These are phyloP conservation scores for Steccherinum ochraceum DNA, from an alignment of 768 basidiomycete genomes.

Conservation along the genomic window DNA sequence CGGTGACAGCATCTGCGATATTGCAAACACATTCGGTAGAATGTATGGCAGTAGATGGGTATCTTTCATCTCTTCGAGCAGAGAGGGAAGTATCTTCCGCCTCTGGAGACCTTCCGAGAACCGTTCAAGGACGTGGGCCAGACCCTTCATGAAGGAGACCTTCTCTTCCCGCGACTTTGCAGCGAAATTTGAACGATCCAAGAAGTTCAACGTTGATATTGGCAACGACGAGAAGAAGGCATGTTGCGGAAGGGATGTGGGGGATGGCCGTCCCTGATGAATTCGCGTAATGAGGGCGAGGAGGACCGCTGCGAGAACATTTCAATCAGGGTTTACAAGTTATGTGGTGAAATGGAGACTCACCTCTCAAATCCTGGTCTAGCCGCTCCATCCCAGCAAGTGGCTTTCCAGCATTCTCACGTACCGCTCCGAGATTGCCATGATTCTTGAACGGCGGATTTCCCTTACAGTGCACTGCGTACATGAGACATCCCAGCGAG, in stretches of 20 bases:
- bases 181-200: conserved; percentile 93
- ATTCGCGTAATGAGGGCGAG: conserved; percentile 77
- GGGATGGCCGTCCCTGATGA: conserved; percentile 65
- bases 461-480: conserved; percentile 87
- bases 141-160: conserved; percentile 90
- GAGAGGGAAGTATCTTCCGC: conserved; percentile 85
- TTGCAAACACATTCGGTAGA: conserved; percentile 91
- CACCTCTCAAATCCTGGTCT: conserved; percentile 72
- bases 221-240: conserved; percentile 94
- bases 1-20: conserved; percentile 71
- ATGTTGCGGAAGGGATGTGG: conserved; percentile 74
- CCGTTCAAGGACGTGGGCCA: conserved; percentile 69
- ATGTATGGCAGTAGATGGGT: conserved; percentile 89
- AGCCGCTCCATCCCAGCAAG: conserved; percentile 56
- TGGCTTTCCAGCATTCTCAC: conserved; percentile 62
- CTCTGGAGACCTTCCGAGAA: conserved; percentile 85
- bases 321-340: neutral
- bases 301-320: conserved; percentile 54
- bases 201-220: conserved; percentile 92
- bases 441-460: conserved; percentile 84
- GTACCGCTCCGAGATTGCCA: conserved; percentile 61
- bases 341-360: conserved; percentile 6
- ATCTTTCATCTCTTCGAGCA: conserved; percentile 99
- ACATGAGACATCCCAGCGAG: conserved; percentile 84
- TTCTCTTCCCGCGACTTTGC: conserved; percentile 94